Base-by-base conservation (phyloP, 2,329 filamentous ascomycete species). In the Pyrenochaeta sp. region DNA sequence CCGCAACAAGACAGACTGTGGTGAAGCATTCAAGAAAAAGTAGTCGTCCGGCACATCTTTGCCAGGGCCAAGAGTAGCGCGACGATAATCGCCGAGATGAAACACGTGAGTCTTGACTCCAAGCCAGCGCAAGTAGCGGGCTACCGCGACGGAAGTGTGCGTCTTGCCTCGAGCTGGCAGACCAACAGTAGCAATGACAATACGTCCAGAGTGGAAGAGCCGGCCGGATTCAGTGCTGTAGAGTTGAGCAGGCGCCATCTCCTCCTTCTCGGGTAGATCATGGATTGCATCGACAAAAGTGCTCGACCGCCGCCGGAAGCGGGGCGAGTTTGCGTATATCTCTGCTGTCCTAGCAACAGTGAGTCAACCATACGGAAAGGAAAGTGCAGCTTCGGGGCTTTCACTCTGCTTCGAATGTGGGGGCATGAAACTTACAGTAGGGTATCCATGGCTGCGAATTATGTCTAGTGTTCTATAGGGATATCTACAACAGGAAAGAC, bases 81-180 rank as follows among this genome's bases (percentile, higher is more conserved):
- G 88, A 66, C 95, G 90, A 77, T 99, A 99, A 79, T 99, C 95
- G 56, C 96, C 95, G 15, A 99, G 84, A 76, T 99, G 95, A 77
- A 99, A 99, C 69, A 98, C 96, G 67, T 94, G 90, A 34, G 95
- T 98, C 82, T 99, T 99, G 58, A 99, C 95, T 62, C 95, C 95
- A 39, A 99, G 86, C 95, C 95, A 99, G 78, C 93, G 88, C 44
- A 99, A 84, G 80, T 99, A 99, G 45, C 95, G 90, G 46, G 94
- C 93, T 72, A 99, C 85, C 6, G 95, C 97, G 51, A 99, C 95
- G 56, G 93, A 97, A 51, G 97, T 96, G 73, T 99, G 95, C 85
- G 95, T 99, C 81, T 99, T 99, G 60, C 95, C 95, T 72, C 95
- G 89, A 39, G 95, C 95, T 42, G 95, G 95, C 30, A 97, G 86